Base-by-base conservation (phyloP, 129 eudicot species). In the Dittrichia graveolens region DNA sequence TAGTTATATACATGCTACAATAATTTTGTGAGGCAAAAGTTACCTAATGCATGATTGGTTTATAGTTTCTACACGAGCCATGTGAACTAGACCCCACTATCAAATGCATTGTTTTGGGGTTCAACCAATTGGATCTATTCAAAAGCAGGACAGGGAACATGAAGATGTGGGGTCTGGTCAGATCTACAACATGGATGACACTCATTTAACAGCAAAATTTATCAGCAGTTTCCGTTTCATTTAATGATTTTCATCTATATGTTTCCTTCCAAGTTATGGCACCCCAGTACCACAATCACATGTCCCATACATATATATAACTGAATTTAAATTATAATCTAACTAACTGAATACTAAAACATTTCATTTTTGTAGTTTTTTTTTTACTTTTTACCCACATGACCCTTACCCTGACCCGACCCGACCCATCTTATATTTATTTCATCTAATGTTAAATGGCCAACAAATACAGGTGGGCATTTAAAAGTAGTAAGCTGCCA, bases 401-500 rank as follows among this genome's bases (percentile, higher is more conserved):
- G 66, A 57, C 67, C 76, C 35, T 12, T 31, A 31, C n/a, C 40
- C 61, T 16, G 75, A 37, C 69, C 48, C 13, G 12, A 68, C 47
- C 47, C 73, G 38, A 7, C 41, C 44, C 77, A 15, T 60, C 62
- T 42, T 31, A 65, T 54, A 55, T 44, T 53, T 43, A 53, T 53
- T 54, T 37, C n/a, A 38, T 43, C 60, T 18, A 2, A 48, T 16
- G 72, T 44, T 77, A 69, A 69, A 77, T 62, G 60, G 73, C 82
- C 77, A 78, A 71, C 77, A 71, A 62, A 78, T 62, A n/a, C 65
- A 43, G 82, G 77, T 78, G 82, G 72, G 48, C 77, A 78, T 71
- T 78, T 61, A 69, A 68, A 59, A 8, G 10, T n/a, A 66, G 67
- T 18, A 7, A 67, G 61, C 49, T 62, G 67, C 60, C 60, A 70